Conservation (phyloP, 1,284 basidiomycete genomes). For the Porodaedalea pini region DNA sequence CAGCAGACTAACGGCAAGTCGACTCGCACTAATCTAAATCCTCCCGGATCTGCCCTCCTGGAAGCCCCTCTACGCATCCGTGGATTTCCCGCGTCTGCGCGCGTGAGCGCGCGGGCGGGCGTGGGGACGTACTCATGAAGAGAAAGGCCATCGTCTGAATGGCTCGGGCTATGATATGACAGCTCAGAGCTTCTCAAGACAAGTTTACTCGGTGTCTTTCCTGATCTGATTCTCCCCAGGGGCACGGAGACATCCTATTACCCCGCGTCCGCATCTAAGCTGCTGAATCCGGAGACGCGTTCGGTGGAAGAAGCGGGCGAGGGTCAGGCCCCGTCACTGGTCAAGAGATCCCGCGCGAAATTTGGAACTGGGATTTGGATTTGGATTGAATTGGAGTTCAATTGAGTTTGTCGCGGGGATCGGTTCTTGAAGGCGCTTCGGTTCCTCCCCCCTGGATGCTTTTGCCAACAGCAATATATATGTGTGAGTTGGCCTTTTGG, state of each 20-base stretch:
- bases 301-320: background rate
- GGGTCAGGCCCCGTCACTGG: background rate
- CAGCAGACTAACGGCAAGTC: background rate
- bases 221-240: background rate
- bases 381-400: background rate
- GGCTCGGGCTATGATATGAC: background rate
- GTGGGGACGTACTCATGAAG: background rate
- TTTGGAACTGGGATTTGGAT: background rate
- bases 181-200: too few species aligned
- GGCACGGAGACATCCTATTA: background rate
- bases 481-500: background rate
- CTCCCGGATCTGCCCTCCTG: background rate
- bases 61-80: background rate
- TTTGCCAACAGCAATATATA: background rate
- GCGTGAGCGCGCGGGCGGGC: background rate
- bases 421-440: background rate
- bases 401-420: background rate
- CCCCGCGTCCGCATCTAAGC: background rate
- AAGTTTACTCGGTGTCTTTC: background rate
- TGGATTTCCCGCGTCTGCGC: constrained; percentile 2
- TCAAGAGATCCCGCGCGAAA: too few species aligned
- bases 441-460: background rate
- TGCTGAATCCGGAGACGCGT: too few species aligned
- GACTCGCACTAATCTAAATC: background rate
- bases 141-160: background rate